A percentile compares a stretch with the other conserved stretches of the same genome.
These are phyloP conservation scores for Picea abies DNA, from an alignment of 83 land plant genomes.

Conservation along the genomic window DNA sequence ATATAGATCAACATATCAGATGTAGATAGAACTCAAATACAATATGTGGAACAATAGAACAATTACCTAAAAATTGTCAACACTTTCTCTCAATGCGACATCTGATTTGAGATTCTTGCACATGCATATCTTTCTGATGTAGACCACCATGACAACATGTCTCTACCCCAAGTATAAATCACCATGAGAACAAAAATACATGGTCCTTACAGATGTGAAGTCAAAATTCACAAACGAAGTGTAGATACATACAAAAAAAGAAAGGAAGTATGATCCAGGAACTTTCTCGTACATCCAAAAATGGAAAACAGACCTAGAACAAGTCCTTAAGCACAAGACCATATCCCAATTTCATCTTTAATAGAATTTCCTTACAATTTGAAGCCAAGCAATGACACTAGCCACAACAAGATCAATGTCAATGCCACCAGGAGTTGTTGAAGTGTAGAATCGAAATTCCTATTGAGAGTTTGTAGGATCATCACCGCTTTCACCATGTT, in stretches of 20 bases:
- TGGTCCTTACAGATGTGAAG: constrained; percentile 9
- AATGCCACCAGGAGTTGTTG: not conserved
- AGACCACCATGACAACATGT: constrained; percentile 5
- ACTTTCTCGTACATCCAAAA: not conserved
- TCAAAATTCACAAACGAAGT: not conserved
- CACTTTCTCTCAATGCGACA: not conserved
- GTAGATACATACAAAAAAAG: not conserved
- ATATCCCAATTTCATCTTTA: not conserved
- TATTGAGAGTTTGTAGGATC: constrained; percentile 11
- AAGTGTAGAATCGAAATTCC: too few species aligned
- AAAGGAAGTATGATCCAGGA: not conserved
- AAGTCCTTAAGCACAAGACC: too few species aligned
- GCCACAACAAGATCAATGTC: not conserved
- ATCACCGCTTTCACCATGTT: constrained; percentile 9
- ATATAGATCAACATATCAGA: not conserved
- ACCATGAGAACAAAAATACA: constrained; percentile 8
- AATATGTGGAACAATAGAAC: not conserved
- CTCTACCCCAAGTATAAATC: not conserved
- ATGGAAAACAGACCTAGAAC: not conserved
- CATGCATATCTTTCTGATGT: not conserved
- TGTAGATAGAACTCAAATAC: not conserved
- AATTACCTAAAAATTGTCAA: not conserved
- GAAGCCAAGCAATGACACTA: not conserved
- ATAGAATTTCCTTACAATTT: not conserved
- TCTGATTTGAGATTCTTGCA: constrained; percentile 8